Evolutionary conservation across 2,329 filamentous ascomycete genomes (phyloP), one percentile per base, ranked within the genome.

Genomic region (Fusarium sp.): DNA sequence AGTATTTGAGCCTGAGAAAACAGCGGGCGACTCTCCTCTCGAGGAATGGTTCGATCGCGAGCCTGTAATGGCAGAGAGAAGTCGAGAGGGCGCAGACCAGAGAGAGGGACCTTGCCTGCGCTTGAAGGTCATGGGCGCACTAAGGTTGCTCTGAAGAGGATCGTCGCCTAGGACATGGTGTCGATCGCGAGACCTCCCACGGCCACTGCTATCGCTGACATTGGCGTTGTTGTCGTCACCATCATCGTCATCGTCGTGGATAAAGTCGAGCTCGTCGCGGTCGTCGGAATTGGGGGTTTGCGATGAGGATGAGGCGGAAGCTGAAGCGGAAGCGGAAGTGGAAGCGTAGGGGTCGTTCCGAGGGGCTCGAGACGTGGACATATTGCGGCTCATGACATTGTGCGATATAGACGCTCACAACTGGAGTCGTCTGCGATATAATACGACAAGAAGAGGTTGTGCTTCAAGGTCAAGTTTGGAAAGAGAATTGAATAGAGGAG

Each of bases 51-150:
- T 60, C 36, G 65, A 66, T 44, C 48, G 61, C 28, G 59, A 68
- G 47, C 72, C 70, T 26, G 82, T 80, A 57, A 87, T 72, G 28
- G 81, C 78, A n/a, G 82, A 83, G 57, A 88, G 71, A 61, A 87
- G 75, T 26, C 84, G 81, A 30, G 78, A 77, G 7, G 85, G 80
- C 28, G 78, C 78, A 2, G 84, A 83, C 56, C 83, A 79, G 52
- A 80, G 74, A 26, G 79, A 79, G 42, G 82, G 79, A 61, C 84
- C 90, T 69, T 87, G 85, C 67, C 87, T 90, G 74, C 91, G 88
- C 81, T 92, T 93, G 80, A 93, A 93, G 32, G 90, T 91, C 52
- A 91, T 79, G 26, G 84, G 81, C 46, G 86, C 82, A 54, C 80
- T 78, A 32, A 86, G 74, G 42, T 82, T 79, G 49, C 81, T 78